phyloP scores from a whole-genome alignment of 108 stramenopile species.

The Pseudonitzschia pungens region DNA sequence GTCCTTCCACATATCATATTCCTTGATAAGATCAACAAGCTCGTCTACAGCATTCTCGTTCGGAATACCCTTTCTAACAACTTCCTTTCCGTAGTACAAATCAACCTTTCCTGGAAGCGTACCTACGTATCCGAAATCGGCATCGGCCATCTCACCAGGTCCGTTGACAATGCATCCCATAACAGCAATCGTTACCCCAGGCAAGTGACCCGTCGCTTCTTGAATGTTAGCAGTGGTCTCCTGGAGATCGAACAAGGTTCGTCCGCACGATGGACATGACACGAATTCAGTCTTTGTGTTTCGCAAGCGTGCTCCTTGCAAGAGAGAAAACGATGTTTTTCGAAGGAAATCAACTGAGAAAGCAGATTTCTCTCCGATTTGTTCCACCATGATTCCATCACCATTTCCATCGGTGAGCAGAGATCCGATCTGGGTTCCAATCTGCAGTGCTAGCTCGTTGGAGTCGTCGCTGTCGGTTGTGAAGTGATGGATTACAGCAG shows the following conservation, averaged over 20 bases:
- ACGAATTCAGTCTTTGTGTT: constrained; percentile 98
- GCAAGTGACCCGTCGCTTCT: constrained; percentile 93
- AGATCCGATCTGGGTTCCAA: constrained; percentile 85
- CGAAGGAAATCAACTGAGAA: constrained; percentile 85
- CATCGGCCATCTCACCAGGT: constrained; percentile 98
- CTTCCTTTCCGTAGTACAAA: constrained; percentile 95
- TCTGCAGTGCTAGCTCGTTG: constrained; percentile 82
- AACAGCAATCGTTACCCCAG: constrained; percentile 96
- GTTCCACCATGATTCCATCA: constrained; percentile 89
- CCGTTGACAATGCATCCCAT: constrained; percentile 99
- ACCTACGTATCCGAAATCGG: constrained; percentile 98
- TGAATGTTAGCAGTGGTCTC: constrained; percentile 92
- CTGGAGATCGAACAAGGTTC: constrained; percentile 97
- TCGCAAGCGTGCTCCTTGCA: constrained; percentile 96
- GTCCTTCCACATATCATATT: constrained; percentile 94
- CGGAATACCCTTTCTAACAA: constrained; percentile 89
- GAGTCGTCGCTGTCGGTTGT: constrained; percentile 63
- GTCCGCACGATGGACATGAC: constrained; percentile 95
- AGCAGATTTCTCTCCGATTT: constrained; percentile 57
- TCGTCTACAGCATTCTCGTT: constrained; percentile 92
- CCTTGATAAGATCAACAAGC: constrained; percentile 93
- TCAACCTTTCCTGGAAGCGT: constrained; percentile 95
- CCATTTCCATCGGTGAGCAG: constrained; percentile 91
- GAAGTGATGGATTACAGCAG: constrained; percentile 89
- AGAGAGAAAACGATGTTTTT: constrained; percentile 80